A percentile compares a stretch with the other conserved stretches of the same genome.
phyloP scores from a whole-genome alignment of 192 early-diverging fungal genomes.

The Kappamyces sp. region DNA sequence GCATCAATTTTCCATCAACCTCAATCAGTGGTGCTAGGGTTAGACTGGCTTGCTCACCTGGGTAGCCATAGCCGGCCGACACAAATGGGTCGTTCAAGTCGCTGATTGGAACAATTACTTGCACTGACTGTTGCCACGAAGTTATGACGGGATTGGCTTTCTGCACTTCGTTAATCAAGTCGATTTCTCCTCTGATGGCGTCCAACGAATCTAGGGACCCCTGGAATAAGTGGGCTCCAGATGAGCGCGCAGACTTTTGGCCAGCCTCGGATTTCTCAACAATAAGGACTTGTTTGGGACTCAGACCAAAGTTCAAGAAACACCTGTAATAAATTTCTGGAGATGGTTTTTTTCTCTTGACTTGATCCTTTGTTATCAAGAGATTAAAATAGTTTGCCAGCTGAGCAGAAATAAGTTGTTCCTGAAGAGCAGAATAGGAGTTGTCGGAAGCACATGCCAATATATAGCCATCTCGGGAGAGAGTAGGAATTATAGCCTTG shows the following conservation, averaged over 20 bases:
- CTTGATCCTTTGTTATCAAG: background rate
- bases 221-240: background rate
- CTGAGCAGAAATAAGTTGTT: too few species aligned
- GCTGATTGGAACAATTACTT: background rate
- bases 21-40: slow-evolving; percentile 2
- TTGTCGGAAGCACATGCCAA: too few species aligned
- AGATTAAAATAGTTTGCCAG: background rate
- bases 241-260: background rate
- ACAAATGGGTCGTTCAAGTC: background rate
- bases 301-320: background rate
- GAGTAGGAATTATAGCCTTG: too few species aligned
- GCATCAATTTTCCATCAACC: background rate
- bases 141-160: background rate
- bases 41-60: too few species aligned
- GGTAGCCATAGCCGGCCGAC: background rate
- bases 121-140: background rate
- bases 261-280: background rate
- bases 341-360: background rate
- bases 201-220: background rate
- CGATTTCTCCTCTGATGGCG: slow-evolving; percentile 1
- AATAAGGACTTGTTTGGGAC: background rate
- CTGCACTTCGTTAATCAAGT: background rate
- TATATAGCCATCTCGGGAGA: too few species aligned
- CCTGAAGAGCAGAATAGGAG: too few species aligned
- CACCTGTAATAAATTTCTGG: slow-evolving; percentile 4